phyloP scores from a whole-genome alignment of 1,139 yeast genomes.

The Sugiyamaella grinbergsii region DNA sequence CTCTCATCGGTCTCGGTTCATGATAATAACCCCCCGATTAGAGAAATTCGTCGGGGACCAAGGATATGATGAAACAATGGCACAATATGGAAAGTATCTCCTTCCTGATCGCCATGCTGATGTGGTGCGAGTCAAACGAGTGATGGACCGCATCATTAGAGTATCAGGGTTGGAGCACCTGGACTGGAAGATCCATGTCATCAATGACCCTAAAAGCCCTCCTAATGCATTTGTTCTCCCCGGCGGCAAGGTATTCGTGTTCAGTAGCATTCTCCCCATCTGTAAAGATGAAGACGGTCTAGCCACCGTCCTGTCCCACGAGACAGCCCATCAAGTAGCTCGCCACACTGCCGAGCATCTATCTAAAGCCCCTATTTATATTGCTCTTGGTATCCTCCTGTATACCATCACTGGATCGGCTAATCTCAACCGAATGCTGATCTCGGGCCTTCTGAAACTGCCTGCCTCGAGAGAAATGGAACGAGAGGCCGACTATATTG shows the following conservation, averaged over 20 bases:
- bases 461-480: conserved; percentile 94
- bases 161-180: conserved; percentile 45
- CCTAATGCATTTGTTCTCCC: conserved; percentile 97
- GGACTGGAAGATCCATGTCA: conserved; percentile 82
- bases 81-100: conserved; percentile 40
- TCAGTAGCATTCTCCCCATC: conserved; percentile 74
- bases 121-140: conserved; percentile 54
- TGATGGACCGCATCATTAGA: conserved; percentile 64
- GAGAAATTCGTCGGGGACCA: conserved; percentile 70
- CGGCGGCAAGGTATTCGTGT: conserved; percentile 92
- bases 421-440: conserved; percentile 55
- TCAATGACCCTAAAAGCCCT: conserved; percentile 66
- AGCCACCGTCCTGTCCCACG: conserved; percentile 93
- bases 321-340: conserved; percentile 90
- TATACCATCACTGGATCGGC: conserved; percentile 56
- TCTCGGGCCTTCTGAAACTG: conserved; percentile 63
- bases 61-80: conserved; percentile 62
- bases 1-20: conserved; percentile 69
- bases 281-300: conserved; percentile 84
- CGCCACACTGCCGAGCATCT: conserved; percentile 86
- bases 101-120: conserved; percentile 47
- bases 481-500: conserved; percentile 93
- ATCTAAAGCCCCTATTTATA: conserved; percentile 49
- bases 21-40: conserved; percentile 69
- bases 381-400: conserved; percentile 53